phyloP scores from a whole-genome alignment of 306 rosid species.

The Castanospermum australe region DNA sequence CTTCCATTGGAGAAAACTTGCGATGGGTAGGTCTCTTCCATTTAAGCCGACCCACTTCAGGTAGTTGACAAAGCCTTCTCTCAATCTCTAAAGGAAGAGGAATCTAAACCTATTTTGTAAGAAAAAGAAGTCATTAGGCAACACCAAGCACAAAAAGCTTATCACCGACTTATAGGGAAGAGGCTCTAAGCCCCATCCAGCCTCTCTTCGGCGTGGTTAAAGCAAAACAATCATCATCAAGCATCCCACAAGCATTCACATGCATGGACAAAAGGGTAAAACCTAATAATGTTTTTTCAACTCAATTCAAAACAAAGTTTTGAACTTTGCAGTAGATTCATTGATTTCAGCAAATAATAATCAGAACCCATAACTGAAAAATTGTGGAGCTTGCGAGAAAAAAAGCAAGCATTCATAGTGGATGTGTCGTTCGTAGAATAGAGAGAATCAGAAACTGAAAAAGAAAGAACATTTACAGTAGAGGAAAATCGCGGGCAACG shows the following conservation, averaged over 20 bases:
- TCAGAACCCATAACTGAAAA: not conserved
- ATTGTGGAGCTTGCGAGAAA: too few species aligned
- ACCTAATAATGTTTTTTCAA: not conserved
- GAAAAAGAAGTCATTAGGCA: conserved; percentile 35
- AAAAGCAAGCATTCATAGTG: too few species aligned
- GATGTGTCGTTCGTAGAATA: conserved; percentile 13
- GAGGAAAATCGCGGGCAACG: too few species aligned
- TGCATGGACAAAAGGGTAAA: fast-evolving
- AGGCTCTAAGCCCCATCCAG: conserved; percentile 9
- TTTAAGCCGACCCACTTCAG: conserved; percentile 21
- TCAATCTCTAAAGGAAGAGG: conserved; percentile 40
- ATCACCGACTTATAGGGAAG: not conserved
- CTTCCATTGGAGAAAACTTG: conserved; percentile 50
- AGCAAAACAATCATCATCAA: conserved; percentile 77
- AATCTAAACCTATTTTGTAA: conserved; percentile 29
- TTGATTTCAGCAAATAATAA: not conserved
- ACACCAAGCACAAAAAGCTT: conserved; percentile 37
- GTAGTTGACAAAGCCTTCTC: conserved; percentile 44
- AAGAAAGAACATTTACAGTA: not conserved
- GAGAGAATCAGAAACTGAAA: not conserved
- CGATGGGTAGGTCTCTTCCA: conserved; percentile 7
- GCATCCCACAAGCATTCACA: conserved; percentile 17
- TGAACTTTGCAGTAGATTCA: not conserved
- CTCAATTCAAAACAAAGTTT: not conserved
- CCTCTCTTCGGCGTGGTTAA: conserved; percentile 72